A percentile compares a stretch with the other conserved stretches of the same genome.
Evolutionary conservation across 371 early-diverging fungal species (phyloP).

Genomic region (Dichotomocladium elegans): DNA sequence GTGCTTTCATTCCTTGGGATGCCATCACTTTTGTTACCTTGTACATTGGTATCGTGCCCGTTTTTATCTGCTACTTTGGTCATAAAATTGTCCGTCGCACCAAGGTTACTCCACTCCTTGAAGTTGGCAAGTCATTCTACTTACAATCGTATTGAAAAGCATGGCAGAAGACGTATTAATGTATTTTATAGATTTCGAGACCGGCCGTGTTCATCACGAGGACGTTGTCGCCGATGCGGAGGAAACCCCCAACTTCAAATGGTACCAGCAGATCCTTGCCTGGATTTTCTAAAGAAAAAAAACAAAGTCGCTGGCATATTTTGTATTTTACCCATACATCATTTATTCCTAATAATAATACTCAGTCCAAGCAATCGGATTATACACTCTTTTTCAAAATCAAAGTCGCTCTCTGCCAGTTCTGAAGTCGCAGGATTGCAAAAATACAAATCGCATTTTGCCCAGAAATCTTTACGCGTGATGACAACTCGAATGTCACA

Average conservation of each 20-base stretch:
- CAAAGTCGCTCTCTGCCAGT: no score
- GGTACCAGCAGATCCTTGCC: slow-evolving; percentile 9
- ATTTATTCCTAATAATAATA: background rate
- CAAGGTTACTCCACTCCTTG: slow-evolving; percentile 48
- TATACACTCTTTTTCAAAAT: no score
- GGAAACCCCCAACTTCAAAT: slow-evolving; percentile 7
- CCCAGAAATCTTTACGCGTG: no score
- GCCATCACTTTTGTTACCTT: slow-evolving; percentile 14
- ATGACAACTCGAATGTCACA: background rate
- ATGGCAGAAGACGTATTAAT: background rate
- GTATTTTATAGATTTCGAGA: slow-evolving; percentile 21
- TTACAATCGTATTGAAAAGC: background rate
- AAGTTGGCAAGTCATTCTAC: slow-evolving; percentile 35
- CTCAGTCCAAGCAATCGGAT: no score
- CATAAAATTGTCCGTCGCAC: slow-evolving; percentile 41
- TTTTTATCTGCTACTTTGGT: slow-evolving; percentile 27
- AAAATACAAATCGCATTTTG: no score
- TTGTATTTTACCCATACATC: background rate
- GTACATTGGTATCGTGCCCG: slow-evolving; percentile 35
- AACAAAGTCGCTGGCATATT: no score
- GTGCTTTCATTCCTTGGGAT: slow-evolving; percentile 26
- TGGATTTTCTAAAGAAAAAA: slow-evolving; percentile 7
- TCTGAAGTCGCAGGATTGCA: no score
- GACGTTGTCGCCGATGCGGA: slow-evolving; percentile 31
- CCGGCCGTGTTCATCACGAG: slow-evolving; percentile 25